A percentile compares a stretch with the other conserved stretches of the same genome.
phyloP scores from a whole-genome alignment of 805 yeast genomes.

The Schwanniomyces pseudopolymorphus region DNA sequence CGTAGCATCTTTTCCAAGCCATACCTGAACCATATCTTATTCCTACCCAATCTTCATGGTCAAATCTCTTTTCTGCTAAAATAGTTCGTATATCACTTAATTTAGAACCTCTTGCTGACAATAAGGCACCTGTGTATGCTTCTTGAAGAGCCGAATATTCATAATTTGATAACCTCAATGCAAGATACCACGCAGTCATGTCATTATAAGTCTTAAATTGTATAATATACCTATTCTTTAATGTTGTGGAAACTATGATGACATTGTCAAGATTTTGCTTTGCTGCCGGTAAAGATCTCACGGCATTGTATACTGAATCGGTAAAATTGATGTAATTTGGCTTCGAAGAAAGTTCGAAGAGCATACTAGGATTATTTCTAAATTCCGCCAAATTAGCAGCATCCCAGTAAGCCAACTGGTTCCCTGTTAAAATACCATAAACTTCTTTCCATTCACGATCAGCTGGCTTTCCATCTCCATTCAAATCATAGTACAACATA shows the following conservation, averaged over 20 bases:
- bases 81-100: conserved; percentile 84
- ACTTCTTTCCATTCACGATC: conserved; percentile 90
- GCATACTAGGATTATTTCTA: conserved; percentile 50
- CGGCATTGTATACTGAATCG: conserved; percentile 81
- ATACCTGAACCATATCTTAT: conserved; percentile 95
- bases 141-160: conserved; percentile 86
- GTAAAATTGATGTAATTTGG: conserved; percentile 90
- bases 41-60: conserved; percentile 91
- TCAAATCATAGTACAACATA: conserved; percentile 69
- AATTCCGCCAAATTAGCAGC: conserved; percentile 61
- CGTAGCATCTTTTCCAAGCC: conserved; percentile 96
- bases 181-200: conserved; percentile 76
- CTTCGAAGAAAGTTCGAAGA: conserved; percentile 60
- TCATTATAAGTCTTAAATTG: conserved; percentile 70
- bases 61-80: conserved; percentile 79
- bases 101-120: conserved; percentile 87
- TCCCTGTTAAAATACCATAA: conserved; percentile 87
- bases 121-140: conserved; percentile 92
- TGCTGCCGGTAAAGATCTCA: conserved; percentile 65
- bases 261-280: conserved; percentile 66
- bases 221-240: conserved; percentile 81
- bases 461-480: conserved; percentile 83
- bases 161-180: conserved; percentile 74
- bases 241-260: conserved; percentile 86
- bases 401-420: conserved; percentile 92